Evolutionary conservation across 495 filamentous ascomycete genomes (phyloP), one percentile per base, ranked within the genome.

Genomic region (Penicillium canariense): DNA sequence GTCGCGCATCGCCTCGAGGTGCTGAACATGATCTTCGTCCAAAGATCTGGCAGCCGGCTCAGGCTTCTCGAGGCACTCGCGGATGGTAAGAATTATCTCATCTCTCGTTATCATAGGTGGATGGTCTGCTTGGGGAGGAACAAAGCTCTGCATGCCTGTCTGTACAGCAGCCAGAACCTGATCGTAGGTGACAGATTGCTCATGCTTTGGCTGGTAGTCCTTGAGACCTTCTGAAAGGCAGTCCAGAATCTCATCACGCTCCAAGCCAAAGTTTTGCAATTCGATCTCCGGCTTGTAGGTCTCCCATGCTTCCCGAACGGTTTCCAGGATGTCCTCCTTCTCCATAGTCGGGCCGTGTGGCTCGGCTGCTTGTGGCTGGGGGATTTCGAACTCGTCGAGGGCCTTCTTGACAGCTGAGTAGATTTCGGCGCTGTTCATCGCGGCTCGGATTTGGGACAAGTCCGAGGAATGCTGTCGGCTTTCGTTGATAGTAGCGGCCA

Each of bases 251-350:
- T 97, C 92, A 18, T 95, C 90, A 6, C 89, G 79, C 61, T 96
- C 90, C 7, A 97, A 74, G 7, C 91, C 92, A 54, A 92, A 89
- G 61, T 95, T 90, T 59, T 96, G 85, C 11, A 95, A 72, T 60
- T 93, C 87, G 34, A 97, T 91, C 56, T 97, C 89, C 1, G 91
- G 92, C 68, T 93, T 92, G 70, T 92, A 95, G 5, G 84, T 87
- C 61, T 96, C 91, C 85, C 88, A 95, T 2, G 89, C 91, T 49
- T 96, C 90, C 49, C 84, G 83, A 5, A 97, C 87, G 0, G 91
- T 90, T 1, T 88, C 83, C 0, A 97, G 74, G 27, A 97, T 90
- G 32, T 91, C 90, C 50, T 95, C 89, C 53, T 88, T 84, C 50
- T 80, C 81, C 59, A 87, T 79, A 7, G 67, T 69, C 22, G 68